Base-by-base conservation (phyloP, 805 yeast genomes). In the Zygoascus bituminiphila region DNA sequence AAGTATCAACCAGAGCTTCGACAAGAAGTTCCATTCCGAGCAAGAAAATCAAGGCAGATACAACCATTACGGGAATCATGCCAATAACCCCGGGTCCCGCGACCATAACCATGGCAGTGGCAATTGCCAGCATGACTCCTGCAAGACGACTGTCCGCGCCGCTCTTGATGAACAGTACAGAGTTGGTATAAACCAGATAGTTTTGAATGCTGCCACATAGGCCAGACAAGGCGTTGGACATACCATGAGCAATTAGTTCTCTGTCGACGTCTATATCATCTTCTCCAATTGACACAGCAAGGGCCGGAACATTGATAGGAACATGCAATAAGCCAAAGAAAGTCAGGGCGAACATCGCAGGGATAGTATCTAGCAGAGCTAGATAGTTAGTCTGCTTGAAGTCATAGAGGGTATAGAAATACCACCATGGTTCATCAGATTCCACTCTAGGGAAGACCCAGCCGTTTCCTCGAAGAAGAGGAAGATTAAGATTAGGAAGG, bases 291-390 rank as follows among this genome's bases (percentile, higher is more conserved):
- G 95, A 84, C 15, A 89, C 93, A 0, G 98, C 97, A 42, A 93
- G 72, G 0, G 98, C 98, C 1, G 98, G 98, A 12, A 93, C 97
- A 62, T 93, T 93, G 51, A 93, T 93, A 3, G 98, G 98, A 9
- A 93, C 98, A 59, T 93, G 98, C 48, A 93, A 69, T 36, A 93
- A 84, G 10, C 98, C 98, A 60, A 93, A 93, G 62, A 93, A 93
- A 0, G 98, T 89, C 54, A 93, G 71, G 0, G 98, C 98, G 48
- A 91, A 68, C 96, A 93, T 93, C 2, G 95, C 84, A 5, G 98
- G 98, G 17, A 88, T 52, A 59, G 88, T 87, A 47, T 74, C 68
- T 1, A 79, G 43, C 22, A 93, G 72, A 24, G 81, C 73, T 52
- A 68, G 60, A 93, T 95, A 87, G 63, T 86, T 79, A n/a, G 88